Base-by-base conservation (phyloP, 768 basidiomycete species). In the Boletus subparvulus region DNA sequence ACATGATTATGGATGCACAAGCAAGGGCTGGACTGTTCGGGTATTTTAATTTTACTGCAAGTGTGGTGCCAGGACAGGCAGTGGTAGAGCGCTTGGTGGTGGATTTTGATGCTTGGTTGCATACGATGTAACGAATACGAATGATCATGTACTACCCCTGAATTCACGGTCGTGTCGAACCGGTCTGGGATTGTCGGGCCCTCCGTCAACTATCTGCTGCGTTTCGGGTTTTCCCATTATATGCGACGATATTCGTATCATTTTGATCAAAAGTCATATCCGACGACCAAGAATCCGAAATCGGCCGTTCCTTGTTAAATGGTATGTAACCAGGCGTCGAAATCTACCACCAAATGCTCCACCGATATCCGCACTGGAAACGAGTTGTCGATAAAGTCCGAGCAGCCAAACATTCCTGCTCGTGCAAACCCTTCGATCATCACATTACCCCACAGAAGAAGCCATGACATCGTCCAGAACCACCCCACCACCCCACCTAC, bases 1-100 rank as follows among this genome's bases (percentile, higher is more conserved):
- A 56, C 16, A 1, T 62, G 19, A 58, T 72, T 8, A 46, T 66
- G 0, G 72, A 70, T 12, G 65, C 60, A 12, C 61, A 60, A 19
- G 58, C 52, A 8, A 54, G 63, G 36, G 61, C 49, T 16, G 66
- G 61, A 1, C 9, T 60, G 50, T 50, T 65, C 30, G 53, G 47
- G 30, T 17, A 42, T 8, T 50, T 52, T 4, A 47, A 21, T 10
- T 5, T 52, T 16, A 55, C 47, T 2, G 61, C 58, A 19, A 41
- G 30, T 35, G 35, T 50, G n/a, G 26, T 52, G 4, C 52, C 47
- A 13, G 24, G 54, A 12, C 47, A 36, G 37, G 48, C 33, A 3
- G 16, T 48, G 26, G 49, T 67, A 37, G 60, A 55, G 13, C 47
- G 16, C 6, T n/a, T 47, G 44, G 51, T 64, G 8, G 26, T 7